A percentile compares a stretch with the other conserved stretches of the same genome.
phyloP scores from a whole-genome alignment of 257 asterid genomes.

The Schizonepeta tenuifolia region DNA sequence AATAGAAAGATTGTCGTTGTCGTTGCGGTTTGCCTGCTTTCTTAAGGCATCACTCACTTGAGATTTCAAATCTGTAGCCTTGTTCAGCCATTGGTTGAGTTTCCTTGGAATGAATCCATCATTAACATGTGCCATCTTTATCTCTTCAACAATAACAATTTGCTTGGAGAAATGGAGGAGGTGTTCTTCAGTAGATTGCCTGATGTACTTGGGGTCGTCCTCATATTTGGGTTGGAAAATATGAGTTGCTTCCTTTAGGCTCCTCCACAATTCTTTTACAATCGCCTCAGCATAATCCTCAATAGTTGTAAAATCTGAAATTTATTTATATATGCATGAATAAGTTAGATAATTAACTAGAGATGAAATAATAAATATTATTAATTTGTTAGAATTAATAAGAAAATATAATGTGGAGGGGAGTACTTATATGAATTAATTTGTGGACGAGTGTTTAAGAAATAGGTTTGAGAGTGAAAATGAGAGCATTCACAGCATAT shows the following conservation, averaged over 20 bases:
- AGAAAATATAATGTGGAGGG: too few species aligned
- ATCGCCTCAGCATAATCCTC: too few species aligned
- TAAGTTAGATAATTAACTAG: too few species aligned
- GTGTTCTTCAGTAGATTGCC: not conserved
- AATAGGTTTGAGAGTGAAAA: too few species aligned
- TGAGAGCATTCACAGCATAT: too few species aligned
- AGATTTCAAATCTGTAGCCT: not conserved
- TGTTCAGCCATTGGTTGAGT: slow-evolving; percentile 11
- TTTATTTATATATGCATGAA: too few species aligned
- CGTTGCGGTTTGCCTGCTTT: not conserved
- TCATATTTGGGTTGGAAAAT: not conserved
- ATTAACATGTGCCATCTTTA: not conserved
- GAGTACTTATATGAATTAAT: too few species aligned
- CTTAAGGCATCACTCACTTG: not conserved
- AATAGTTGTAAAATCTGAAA: too few species aligned
- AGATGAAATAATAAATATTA: too few species aligned
- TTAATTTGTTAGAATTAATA: too few species aligned
- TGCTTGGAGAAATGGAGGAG: not conserved
- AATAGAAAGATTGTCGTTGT: not conserved
- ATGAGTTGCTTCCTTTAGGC: too few species aligned
- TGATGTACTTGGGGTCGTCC: not conserved
- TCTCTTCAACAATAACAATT: slow-evolving; percentile 1
- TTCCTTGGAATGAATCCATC: not conserved
- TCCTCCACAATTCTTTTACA: not conserved
- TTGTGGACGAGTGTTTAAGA: too few species aligned